Evolutionary conservation across 106 monocot genomes (phyloP), one percentile per base, ranked within the genome.

Genomic region (Dioscorea zingiberensis): DNA sequence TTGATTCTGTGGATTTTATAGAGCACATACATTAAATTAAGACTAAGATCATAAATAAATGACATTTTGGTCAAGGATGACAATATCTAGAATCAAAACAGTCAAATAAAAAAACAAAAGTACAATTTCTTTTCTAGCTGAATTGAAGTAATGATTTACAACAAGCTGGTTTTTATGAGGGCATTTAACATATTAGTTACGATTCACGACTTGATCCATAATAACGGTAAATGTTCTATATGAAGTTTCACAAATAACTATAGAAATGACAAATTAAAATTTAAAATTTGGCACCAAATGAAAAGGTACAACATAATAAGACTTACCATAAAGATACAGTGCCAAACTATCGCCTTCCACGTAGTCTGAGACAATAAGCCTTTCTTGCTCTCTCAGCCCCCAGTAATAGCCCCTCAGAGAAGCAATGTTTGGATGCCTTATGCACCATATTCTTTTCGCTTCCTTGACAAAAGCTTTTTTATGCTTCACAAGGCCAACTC

Each of bases 401-500:
- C 91, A 95, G 48, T 87, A 95, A 76, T 80, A 95, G 27, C 83
- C 82, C 74, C 87, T 85, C 76, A 87, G 85, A 13, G 85, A 68
- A 47, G 91, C 54, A 47, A 95, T 71, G 58, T 91, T 91, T 23
- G 78, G 81, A 64, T 95, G 87, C 63, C 73, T 81, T 25, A 88
- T 87, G 45, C 73, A 69, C 58, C 85, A 91, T 63, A 94, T 63
- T 66, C 74, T 76, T 69, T 85, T 91, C n/a, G 77, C 87, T 78
- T 95, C 94, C 55, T 88, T 95, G 15, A 72, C 72, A 69, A 95
- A 95, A 16, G 91, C 91, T 55, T 91, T 91, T 66, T 91, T 95
- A 23, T 60, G 60, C 67, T 78, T 95, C 64, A 87, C 87, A 38
- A 95, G 78, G 7, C 94, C 91, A 62, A 80, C 91, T 59, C 94